Evolutionary conservation across 2,329 filamentous ascomycete species (phyloP).

Genomic region (Claviceps sp.): DNA sequence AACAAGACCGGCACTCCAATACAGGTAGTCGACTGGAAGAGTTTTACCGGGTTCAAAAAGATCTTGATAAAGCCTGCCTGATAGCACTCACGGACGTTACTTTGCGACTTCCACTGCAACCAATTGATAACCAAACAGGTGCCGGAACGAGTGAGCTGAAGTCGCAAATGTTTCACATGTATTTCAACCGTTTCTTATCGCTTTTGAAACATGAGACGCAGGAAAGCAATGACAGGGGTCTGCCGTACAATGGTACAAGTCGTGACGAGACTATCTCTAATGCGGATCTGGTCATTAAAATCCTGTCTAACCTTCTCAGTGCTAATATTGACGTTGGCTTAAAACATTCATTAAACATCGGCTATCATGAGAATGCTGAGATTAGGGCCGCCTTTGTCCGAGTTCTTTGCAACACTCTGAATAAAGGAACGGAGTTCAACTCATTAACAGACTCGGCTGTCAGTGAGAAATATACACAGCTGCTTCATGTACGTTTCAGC

Average conservation of each 20-base stretch:
- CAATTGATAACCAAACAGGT: conserved; percentile 51
- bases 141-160: conserved; percentile 55
- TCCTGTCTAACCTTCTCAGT: conserved; percentile 55
- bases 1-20: conserved; percentile 18
- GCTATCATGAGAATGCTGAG: conserved; percentile 57
- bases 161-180: conserved; percentile 57
- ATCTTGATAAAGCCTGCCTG: conserved; percentile 53
- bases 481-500: conserved; percentile 34
- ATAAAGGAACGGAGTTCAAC: conserved; percentile 60
- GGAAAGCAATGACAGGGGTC: conserved; percentile 22
- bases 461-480: conserved; percentile 54
- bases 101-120: conserved; percentile 52
- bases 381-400: conserved; percentile 58
- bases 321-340: conserved; percentile 60
- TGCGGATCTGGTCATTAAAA: conserved; percentile 52
- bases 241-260: conserved; percentile 19
- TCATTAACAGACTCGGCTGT: conserved; percentile 54
- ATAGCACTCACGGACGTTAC: conserved; percentile 53
- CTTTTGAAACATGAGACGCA: conserved; percentile 45
- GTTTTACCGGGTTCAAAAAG: conserved; percentile 42
- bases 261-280: conserved; percentile 42
- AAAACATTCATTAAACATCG: conserved; percentile 56
- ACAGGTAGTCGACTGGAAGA: conserved; percentile 41
- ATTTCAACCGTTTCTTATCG: conserved; percentile 57
- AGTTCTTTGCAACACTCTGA: conserved; percentile 55